These are phyloP conservation scores for Coelastrella sp. DNA, from an alignment of 139 green algal genomes.

Conservation along the genomic window DNA sequence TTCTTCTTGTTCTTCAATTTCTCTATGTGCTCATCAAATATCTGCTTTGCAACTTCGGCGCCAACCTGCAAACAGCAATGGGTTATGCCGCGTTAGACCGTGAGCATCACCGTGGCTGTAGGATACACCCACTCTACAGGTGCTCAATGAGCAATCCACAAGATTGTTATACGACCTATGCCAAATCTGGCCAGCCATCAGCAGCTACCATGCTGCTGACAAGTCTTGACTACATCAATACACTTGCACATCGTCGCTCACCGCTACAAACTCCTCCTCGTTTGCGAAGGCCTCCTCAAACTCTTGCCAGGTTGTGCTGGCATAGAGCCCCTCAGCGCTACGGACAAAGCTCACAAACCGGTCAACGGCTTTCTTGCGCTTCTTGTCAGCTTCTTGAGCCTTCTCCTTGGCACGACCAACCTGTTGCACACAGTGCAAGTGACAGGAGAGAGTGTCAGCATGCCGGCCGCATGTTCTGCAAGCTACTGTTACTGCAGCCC, in stretches of 20 bases:
- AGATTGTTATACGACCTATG: too few species aligned
- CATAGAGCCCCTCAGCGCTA: conserved; percentile 53
- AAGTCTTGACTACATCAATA: too few species aligned
- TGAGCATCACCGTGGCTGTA: too few species aligned
- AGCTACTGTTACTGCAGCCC: too few species aligned
- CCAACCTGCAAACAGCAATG: conserved; percentile 48
- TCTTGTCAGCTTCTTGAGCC: conserved; percentile 54
- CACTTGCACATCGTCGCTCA: conserved; percentile 43
- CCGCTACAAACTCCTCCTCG: conserved; percentile 68
- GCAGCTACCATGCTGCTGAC: too few species aligned
- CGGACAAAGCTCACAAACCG: conserved; percentile 65
- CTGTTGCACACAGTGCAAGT: neutral
- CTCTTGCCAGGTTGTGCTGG: conserved; percentile 65
- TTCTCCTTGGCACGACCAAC: conserved; percentile 58
- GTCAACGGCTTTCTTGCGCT: conserved; percentile 44
- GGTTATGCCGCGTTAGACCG: too few species aligned
- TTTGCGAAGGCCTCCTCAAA: conserved; percentile 54
- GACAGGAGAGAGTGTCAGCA: neutral
- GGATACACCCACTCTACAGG: too few species aligned
- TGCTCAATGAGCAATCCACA: too few species aligned
- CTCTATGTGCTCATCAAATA: conserved; percentile 69
- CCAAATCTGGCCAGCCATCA: too few species aligned
- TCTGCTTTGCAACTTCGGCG: conserved; percentile 50
- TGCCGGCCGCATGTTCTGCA: too few species aligned
- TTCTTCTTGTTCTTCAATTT: conserved; percentile 56